Base-by-base conservation (phyloP, 2,329 filamentous ascomycete species). In the Pseudogymnoascus sp. region DNA sequence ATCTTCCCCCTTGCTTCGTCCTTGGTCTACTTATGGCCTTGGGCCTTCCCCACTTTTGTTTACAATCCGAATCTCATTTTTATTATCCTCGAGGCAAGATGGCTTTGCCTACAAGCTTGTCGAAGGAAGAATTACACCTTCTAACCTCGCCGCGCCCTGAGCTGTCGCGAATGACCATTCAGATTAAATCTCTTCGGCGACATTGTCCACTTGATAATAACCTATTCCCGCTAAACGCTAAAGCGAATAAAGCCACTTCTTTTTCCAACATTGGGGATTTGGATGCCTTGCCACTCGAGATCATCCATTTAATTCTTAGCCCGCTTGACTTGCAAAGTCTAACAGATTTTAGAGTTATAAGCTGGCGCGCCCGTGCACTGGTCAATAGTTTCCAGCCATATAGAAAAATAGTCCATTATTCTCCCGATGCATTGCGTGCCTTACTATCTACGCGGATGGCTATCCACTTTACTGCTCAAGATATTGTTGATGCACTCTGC, bases 121-220 rank as follows among this genome's bases (percentile, higher is more conserved):
- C 4, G 33, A 18, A 58, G 45, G 58, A 60, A 25, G 63, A 64
- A 31, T 60, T 63, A 39, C 63, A 33, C 21, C 61, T 60, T 45
- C 42, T 62, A 33, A 62, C 63, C 37, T 64, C 60, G 60, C 37
- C 55, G 40, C 63, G 63, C 25, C 61, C 63, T 60, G 60, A 48
- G 59, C 27, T 64, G 31, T 39, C 15, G 12, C 52, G 39, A 62
- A 64, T 64, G 59, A 62, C 62, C 27, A 65, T 64, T 60, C 45
- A 65, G 59, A 60, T 39, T 60, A 15, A 60, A 59, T 64, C 60
- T 25, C 60, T 65, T 12, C 58, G 61, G 60, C 61, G 36, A 60
- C 55, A 60, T 64, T 65, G 59, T 61, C 61, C 63, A 60, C 63
- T 63, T 13, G 63, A 65, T 37, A 64, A 65, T 60, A 63, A 58